A percentile compares a stretch with the other conserved stretches of the same genome.
Conservation (phyloP, 225 moss, liverwort and hornwort species). For the Polytrichum formosum region DNA sequence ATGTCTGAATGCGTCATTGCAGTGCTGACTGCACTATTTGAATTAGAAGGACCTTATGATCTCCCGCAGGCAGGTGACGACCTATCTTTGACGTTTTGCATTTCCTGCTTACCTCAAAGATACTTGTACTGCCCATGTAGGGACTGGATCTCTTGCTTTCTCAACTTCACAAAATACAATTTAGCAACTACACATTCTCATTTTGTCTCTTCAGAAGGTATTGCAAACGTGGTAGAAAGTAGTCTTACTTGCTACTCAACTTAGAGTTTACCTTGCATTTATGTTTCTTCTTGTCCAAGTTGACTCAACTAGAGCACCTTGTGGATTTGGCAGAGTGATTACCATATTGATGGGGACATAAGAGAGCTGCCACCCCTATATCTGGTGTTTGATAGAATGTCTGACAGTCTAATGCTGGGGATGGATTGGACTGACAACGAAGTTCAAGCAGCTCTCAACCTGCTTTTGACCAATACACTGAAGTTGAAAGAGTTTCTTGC, state of each 20-base stretch:
- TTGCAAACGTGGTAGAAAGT: not conserved
- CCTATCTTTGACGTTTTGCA: constrained; percentile 22
- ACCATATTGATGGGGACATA: constrained; percentile 52
- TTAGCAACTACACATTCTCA: not conserved
- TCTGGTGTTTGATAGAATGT: constrained; percentile 71
- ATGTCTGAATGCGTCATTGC: constrained; percentile 58
- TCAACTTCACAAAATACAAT: not conserved
- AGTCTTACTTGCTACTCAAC: too few species aligned
- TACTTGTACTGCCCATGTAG: not conserved
- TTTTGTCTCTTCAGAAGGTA: constrained; percentile 5
- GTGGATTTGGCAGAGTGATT: constrained; percentile 65
- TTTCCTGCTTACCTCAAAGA: not conserved
- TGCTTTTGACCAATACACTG: constrained; percentile 35
- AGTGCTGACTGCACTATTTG: constrained; percentile 60
- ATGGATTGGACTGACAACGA: constrained; percentile 75
- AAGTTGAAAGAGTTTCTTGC: constrained; percentile 44
- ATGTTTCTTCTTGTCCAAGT: too few species aligned
- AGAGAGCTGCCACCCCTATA: constrained; percentile 53
- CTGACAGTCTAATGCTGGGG: constrained; percentile 56
- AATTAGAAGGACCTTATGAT: constrained; percentile 80
- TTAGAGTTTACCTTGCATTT: too few species aligned
- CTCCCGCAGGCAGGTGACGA: constrained; percentile 98
- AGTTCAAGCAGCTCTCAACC: constrained; percentile 51
- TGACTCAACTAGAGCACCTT: constrained; percentile 17
- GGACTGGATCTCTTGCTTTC: constrained; percentile 1